These are phyloP conservation scores for Cutaneotrichosporon sp. DNA, from an alignment of 1,284 basidiomycete species.

Conservation along the genomic window DNA sequence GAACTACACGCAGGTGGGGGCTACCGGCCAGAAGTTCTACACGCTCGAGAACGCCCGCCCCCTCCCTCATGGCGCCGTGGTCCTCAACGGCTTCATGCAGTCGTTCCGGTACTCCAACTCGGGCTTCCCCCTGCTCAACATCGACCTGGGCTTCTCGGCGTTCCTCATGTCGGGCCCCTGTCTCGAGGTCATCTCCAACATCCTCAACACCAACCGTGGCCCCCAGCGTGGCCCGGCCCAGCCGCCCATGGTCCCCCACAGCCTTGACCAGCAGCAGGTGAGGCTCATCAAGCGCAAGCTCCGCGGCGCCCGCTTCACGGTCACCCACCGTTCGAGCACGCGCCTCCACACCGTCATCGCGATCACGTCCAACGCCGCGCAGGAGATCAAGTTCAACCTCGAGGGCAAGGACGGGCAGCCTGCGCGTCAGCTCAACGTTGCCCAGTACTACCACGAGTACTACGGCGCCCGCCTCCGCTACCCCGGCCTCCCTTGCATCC, in stretches of 20 bases:
- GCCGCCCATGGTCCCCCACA: not conserved
- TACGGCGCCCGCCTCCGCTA: conserved; percentile 34
- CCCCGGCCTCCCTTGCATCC: conserved; percentile 47
- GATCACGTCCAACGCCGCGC: conserved; percentile 36
- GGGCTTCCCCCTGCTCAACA: conserved; percentile 38
- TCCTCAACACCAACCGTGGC: conserved; percentile 29
- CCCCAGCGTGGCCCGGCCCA: conserved; percentile 14
- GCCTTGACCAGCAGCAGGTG: conserved; percentile 26
- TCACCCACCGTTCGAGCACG: conserved; percentile 40
- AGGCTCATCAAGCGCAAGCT: conserved; percentile 38
- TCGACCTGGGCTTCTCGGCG: conserved; percentile 50
- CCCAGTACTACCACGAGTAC: conserved; percentile 47
- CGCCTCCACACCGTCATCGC: conserved; percentile 42
- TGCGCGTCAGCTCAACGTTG: conserved; percentile 35
- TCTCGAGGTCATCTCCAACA: conserved; percentile 43
- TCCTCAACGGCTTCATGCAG: conserved; percentile 51
- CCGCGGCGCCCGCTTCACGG: conserved; percentile 39
- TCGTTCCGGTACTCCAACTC: conserved; percentile 47
- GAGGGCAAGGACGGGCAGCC: conserved; percentile 35
- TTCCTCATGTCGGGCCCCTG: conserved; percentile 46
- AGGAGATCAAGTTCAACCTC: conserved; percentile 39
- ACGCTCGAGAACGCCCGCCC: conserved; percentile 34
- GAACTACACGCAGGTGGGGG: conserved; percentile 45
- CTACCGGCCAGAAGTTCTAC: conserved; percentile 48
- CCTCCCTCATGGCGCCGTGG: conserved; percentile 42